Evolutionary conservation across 208 protist genomes (phyloP).

Genomic region (Crithidia sp.): DNA sequence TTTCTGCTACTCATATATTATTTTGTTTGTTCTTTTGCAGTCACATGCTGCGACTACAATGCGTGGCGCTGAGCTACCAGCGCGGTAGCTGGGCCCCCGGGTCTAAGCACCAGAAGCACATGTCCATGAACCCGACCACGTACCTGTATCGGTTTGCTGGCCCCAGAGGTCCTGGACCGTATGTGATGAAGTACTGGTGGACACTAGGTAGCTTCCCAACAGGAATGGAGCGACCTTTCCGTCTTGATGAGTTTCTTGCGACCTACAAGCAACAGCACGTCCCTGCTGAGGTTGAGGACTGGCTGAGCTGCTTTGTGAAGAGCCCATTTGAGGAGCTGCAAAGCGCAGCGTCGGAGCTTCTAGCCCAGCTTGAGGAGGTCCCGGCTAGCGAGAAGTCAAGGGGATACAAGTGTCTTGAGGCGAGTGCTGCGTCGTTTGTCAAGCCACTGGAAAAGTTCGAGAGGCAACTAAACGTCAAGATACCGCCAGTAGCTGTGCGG

Average conservation of each 20-base stretch:
- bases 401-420: constrained; percentile 51
- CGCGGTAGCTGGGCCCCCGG: constrained; percentile 83
- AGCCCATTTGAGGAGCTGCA: constrained; percentile 63
- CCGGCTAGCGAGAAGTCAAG: constrained; percentile 37
- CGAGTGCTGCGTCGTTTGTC: constrained; percentile 39
- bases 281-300: constrained; percentile 89
- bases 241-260: constrained; percentile 82
- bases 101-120: constrained; percentile 91
- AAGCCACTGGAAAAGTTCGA: constrained; percentile 57
- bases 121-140: constrained; percentile 81
- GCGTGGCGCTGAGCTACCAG: constrained; percentile 60
- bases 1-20: too few species aligned
- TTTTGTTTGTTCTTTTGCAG: too few species aligned
- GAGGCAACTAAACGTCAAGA: constrained; percentile 55
- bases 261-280: constrained; percentile 86
- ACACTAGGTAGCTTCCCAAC: constrained; percentile 90
- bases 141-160: constrained; percentile 89
- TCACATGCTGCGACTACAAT: constrained; percentile 31
- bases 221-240: constrained; percentile 78
- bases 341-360: constrained; percentile 46
- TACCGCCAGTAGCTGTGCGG: constrained; percentile 67
- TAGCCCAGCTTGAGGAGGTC: constrained; percentile 45
- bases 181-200: constrained; percentile 93
- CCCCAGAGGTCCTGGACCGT: constrained; percentile 77
- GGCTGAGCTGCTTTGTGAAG: constrained; percentile 79